phyloP scores from a whole-genome alignment of 1,284 basidiomycete species.

The Boletus sp. region DNA sequence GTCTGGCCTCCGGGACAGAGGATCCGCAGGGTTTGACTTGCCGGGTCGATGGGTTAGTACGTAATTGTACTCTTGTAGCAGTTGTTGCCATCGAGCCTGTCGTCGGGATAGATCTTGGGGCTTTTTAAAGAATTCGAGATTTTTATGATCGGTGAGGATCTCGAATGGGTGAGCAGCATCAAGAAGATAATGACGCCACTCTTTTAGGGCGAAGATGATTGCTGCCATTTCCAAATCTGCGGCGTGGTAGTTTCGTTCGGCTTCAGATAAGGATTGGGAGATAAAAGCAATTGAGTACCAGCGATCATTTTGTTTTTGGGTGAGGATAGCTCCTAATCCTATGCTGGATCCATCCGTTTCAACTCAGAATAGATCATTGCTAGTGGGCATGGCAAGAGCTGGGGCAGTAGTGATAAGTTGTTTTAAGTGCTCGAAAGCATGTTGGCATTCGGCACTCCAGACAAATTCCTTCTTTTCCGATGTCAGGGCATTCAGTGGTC shows the following conservation, averaged over 20 bases:
- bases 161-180: too few species aligned
- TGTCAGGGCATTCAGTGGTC: not conserved
- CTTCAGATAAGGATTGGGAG: not conserved
- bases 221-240: too few species aligned
- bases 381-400: not conserved
- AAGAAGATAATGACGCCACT: too few species aligned
- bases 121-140: too few species aligned
- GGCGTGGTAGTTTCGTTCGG: not conserved
- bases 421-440: not conserved
- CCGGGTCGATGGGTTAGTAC: not conserved
- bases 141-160: too few species aligned
- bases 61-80: too few species aligned
- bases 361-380: not conserved
- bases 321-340: not conserved
- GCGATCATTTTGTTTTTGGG: not conserved
- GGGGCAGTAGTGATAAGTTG: not conserved
- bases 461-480: not conserved
- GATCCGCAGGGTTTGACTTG: not conserved
- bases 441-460: not conserved
- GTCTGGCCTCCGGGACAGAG: conserved; percentile 2
- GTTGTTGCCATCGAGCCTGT: too few species aligned
- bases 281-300: not conserved
- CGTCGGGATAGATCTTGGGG: too few species aligned
- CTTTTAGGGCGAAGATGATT: too few species aligned
- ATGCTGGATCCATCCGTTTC: not conserved